Evolutionary conservation across 2,329 filamentous ascomycete genomes (phyloP).

Genomic region (Fusarium incarnatum): DNA sequence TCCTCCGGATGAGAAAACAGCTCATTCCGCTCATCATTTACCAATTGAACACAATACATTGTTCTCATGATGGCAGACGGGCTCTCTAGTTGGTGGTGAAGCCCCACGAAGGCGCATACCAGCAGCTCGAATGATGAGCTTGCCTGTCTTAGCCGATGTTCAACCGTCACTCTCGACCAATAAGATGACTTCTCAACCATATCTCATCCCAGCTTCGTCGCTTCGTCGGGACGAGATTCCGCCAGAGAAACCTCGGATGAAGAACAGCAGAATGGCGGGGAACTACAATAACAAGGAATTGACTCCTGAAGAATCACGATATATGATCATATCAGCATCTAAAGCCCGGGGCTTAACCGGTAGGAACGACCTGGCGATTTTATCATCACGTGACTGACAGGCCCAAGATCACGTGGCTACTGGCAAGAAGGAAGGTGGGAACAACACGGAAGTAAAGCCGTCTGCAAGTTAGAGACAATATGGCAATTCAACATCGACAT

Average conservation of each 20-base stretch:
- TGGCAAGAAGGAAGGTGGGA: background rate
- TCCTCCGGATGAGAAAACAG: background rate
- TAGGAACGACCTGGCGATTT: background rate
- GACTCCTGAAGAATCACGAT: background rate
- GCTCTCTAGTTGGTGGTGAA: constrained; percentile 32
- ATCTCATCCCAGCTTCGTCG: constrained; percentile 16
- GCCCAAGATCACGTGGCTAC: background rate
- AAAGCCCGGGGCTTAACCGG: background rate
- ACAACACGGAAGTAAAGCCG: background rate
- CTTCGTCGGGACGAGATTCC: constrained; percentile 41
- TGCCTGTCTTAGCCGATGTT: constrained; percentile 7
- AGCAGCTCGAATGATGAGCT: constrained; percentile 12
- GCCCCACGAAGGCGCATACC: constrained; percentile 39
- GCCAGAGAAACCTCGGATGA: constrained; percentile 9
- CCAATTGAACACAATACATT: constrained; percentile 14
- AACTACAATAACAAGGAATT: background rate
- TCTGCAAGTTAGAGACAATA: background rate
- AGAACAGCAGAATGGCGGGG: constrained; percentile 2
- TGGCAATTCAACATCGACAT: constrained; percentile 3
- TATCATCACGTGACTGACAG: background rate
- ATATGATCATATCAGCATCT: background rate
- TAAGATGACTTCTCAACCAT: background rate
- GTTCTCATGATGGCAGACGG: constrained; percentile 40
- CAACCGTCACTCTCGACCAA: constrained; percentile 14
- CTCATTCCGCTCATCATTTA: constrained; percentile 24